These are phyloP conservation scores for Hepatocystis sp. DNA, from an alignment of 169 alveolate species.

Conservation along the genomic window DNA sequence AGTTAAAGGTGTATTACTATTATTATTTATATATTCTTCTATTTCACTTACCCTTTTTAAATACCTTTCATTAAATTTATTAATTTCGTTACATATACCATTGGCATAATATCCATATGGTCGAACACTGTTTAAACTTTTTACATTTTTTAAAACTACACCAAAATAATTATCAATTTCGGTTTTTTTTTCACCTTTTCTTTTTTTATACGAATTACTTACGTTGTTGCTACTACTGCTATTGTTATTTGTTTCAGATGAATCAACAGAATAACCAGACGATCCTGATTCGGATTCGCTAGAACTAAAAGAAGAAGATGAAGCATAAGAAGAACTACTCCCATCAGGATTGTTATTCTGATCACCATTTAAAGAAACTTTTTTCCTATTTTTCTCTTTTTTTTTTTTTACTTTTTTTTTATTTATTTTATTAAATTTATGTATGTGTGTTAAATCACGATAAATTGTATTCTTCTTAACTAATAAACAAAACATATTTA, in stretches of 20 bases:
- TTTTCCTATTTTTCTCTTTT: constrained; percentile 8
- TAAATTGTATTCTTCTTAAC: constrained; percentile 69
- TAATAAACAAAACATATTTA: constrained; percentile 58
- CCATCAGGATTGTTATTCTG: constrained; percentile 17
- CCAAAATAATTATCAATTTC: constrained; percentile 75
- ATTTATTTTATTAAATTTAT: constrained; percentile 69
- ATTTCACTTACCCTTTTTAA: constrained; percentile 72
- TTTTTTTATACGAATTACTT: constrained; percentile 18
- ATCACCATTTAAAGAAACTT: neutral
- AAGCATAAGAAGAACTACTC: constrained; percentile 9
- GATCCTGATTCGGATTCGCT: constrained; percentile 5
- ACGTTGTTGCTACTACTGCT: constrained; percentile 8
- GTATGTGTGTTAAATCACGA: constrained; percentile 67
- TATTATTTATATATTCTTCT: constrained; percentile 78
- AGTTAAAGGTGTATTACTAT: constrained; percentile 79
- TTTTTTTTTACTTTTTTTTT: constrained; percentile 15
- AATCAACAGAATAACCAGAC: neutral
- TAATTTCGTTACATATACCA: constrained; percentile 79
- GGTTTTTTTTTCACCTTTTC: constrained; percentile 28
- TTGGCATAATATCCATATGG: constrained; percentile 79
- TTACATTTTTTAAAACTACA: constrained; percentile 59
- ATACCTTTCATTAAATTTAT: constrained; percentile 77
- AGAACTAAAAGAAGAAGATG: constrained; percentile 2
- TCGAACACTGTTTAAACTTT: constrained; percentile 49
- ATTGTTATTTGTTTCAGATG: neutral